These are phyloP conservation scores for Setaria viridis DNA, from an alignment of 202 grass and related monocot species.

Conservation along the genomic window DNA sequence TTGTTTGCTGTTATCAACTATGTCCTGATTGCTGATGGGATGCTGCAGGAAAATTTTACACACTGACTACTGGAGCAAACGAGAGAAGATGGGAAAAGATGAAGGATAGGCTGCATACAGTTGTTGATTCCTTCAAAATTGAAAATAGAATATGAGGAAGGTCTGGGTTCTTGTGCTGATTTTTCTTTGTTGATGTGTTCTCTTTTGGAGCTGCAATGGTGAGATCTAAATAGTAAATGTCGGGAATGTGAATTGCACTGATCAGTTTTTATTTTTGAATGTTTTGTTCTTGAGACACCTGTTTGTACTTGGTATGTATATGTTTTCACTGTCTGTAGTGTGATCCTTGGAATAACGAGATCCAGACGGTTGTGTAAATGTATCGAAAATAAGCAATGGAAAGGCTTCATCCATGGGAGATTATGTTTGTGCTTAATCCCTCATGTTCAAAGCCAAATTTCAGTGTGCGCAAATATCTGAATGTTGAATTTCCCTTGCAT, in stretches of 20 bases:
- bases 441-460: not conserved
- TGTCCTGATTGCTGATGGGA: conserved; percentile 22
- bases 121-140: conserved; percentile 84
- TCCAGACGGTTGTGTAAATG: not conserved
- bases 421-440: not conserved
- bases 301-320: conserved; percentile 16
- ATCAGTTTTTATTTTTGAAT: conserved; percentile 31
- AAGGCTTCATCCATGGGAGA: not conserved
- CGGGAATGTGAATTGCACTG: conserved; percentile 40
- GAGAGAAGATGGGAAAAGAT: conserved; percentile 99
- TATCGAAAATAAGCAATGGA: conserved; percentile 15
- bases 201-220: conserved; percentile 6
- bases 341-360: not conserved
- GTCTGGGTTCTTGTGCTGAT: conserved; percentile 17
- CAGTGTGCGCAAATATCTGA: not conserved
- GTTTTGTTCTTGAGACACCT: not conserved
- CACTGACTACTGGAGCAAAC: conserved; percentile 86
- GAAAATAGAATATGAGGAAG: conserved; percentile 60
- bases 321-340: not conserved
- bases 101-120: conserved; percentile 82
- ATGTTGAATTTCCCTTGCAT: not conserved
- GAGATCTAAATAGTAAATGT: conserved; percentile 40
- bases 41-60: conserved; percentile 88
- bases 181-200: conserved; percentile 42
- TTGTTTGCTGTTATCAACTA: conserved; percentile 9